These are phyloP conservation scores for Aspergillus tubingensis DNA, from an alignment of 2,329 filamentous ascomycete species.

Conservation along the genomic window DNA sequence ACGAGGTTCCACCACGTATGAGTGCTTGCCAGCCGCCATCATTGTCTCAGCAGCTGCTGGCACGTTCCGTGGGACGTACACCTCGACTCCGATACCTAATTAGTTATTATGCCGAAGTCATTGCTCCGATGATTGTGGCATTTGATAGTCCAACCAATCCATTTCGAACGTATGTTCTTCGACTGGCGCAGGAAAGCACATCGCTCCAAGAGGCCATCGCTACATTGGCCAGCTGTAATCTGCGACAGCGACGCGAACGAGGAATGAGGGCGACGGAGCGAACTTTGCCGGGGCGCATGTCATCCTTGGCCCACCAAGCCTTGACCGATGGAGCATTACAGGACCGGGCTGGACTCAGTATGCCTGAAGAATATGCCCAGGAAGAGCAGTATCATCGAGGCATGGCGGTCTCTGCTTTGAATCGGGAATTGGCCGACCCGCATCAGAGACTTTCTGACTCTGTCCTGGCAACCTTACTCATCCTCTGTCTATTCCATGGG, in stretches of 20 bases:
- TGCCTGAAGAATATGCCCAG: constrained; percentile 63
- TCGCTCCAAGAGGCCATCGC: constrained; percentile 92
- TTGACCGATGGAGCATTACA: constrained; percentile 42
- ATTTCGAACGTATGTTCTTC: constrained; percentile 79
- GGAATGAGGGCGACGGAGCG: constrained; percentile 57
- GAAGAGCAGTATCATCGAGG: constrained; percentile 84
- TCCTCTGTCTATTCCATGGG: constrained; percentile 89
- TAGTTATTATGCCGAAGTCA: constrained; percentile 90
- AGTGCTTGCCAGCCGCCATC: constrained; percentile 30
- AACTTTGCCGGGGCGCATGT: constrained; percentile 52
- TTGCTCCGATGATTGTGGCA: constrained; percentile 88
- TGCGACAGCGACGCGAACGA: constrained; percentile 72
- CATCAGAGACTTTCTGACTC: constrained; percentile 78
- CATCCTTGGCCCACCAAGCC: constrained; percentile 49
- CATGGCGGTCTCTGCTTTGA: constrained; percentile 79
- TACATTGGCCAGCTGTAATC: constrained; percentile 82
- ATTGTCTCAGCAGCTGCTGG: constrained; percentile 39
- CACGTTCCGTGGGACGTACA: constrained; percentile 61
- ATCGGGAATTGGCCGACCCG: constrained; percentile 78
- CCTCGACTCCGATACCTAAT: constrained; percentile 84
- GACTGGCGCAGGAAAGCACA: constrained; percentile 73
- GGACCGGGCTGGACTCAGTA: constrained; percentile 43
- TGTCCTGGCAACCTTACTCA: constrained; percentile 80
- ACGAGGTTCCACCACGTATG: constrained; percentile 17
- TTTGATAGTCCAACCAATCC: constrained; percentile 86